phyloP scores from a whole-genome alignment of 129 eudicot genomes.

The Oenanthe sinensis region DNA sequence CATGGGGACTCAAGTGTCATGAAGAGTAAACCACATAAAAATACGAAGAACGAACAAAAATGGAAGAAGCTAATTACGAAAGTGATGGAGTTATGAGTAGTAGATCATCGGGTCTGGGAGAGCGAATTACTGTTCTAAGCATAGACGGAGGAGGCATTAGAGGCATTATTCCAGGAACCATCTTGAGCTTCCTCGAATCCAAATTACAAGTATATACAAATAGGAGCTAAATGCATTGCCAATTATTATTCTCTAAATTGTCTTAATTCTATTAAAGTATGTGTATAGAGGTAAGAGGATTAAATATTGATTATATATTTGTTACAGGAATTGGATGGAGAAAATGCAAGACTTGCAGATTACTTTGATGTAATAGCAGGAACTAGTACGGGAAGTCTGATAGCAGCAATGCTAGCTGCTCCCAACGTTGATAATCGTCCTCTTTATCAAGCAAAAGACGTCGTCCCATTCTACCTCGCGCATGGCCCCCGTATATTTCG shows the following conservation, averaged over 20 bases:
- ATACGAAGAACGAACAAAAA: background rate
- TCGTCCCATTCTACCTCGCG: slow-evolving; percentile 21
- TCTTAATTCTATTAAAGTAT: too few relatives aligned
- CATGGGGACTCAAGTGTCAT: background rate
- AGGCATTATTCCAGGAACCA: slow-evolving; percentile 46
- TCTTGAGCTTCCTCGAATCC: slow-evolving; percentile 35
- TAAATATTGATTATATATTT: background rate
- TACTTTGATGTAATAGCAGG: slow-evolving; percentile 41
- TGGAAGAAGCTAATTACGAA: background rate
- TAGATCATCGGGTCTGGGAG: slow-evolving; percentile 5
- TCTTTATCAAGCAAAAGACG: slow-evolving; percentile 26
- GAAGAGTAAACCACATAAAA: background rate
- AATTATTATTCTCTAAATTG: too few relatives aligned
- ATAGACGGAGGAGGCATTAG: slow-evolving; percentile 58
- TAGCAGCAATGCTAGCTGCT: slow-evolving; percentile 31
- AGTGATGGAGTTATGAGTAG: background rate
- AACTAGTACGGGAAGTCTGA: slow-evolving; percentile 34
- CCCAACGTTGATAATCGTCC: slow-evolving; percentile 24
- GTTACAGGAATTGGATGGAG: slow-evolving; percentile 35
- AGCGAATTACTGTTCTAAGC: slow-evolving; percentile 29
- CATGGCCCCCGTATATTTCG: slow-evolving; percentile 31
- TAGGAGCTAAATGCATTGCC: too few relatives aligned
- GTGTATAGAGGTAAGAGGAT: too few relatives aligned
- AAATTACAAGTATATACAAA: slow-evolving; percentile 40
- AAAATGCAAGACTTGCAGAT: slow-evolving; percentile 26